These are phyloP conservation scores for Anacardium occidentale DNA, from an alignment of 345 rosid species.

Conservation along the genomic window DNA sequence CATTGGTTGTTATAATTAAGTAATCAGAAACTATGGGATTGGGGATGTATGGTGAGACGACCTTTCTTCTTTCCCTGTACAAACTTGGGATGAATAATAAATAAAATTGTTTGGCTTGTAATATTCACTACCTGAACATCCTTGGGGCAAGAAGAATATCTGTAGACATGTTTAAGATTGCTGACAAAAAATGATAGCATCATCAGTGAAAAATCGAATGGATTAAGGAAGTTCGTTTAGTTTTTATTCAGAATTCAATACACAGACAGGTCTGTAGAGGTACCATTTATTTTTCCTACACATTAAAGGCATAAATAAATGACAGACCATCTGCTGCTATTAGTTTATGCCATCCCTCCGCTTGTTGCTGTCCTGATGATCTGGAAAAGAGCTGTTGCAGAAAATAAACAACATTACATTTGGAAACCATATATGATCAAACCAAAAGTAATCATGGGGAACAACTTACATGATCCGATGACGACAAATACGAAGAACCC, in stretches of 20 bases:
- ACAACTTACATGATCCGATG: slow-evolving; percentile 81
- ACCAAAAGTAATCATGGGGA: background rate
- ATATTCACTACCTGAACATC: too few species aligned
- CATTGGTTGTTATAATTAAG: slow-evolving; percentile 8
- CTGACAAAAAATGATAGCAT: too few species aligned
- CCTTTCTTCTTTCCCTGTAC: slow-evolving; percentile 19
- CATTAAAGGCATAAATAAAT: too few species aligned
- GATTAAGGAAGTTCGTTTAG: background rate
- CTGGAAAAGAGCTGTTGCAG: slow-evolving; percentile 83
- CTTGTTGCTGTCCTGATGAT: slow-evolving; percentile 87
- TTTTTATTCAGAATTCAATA: slow-evolving; percentile 18
- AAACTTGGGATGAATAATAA: slow-evolving; percentile 29
- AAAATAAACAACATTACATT: slow-evolving; percentile 2
- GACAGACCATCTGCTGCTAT: slow-evolving; percentile 17
- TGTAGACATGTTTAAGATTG: too few species aligned
- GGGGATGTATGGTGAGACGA: slow-evolving; percentile 6
- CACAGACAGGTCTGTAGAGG: slow-evolving; percentile 10
- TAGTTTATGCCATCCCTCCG: slow-evolving; percentile 57
- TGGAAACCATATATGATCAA: too few species aligned
- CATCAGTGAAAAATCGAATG: background rate
- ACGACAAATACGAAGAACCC: slow-evolving; percentile 94
- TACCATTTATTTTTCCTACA: slow-evolving; percentile 19
- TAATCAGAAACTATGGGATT: background rate
- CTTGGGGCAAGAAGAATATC: too few species aligned
- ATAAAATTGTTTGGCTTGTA: too few species aligned